A percentile compares a stretch with the other conserved stretches of the same genome.
Conservation (phyloP, 176 grass and related monocot genomes). For the Musa schizocarpa region DNA sequence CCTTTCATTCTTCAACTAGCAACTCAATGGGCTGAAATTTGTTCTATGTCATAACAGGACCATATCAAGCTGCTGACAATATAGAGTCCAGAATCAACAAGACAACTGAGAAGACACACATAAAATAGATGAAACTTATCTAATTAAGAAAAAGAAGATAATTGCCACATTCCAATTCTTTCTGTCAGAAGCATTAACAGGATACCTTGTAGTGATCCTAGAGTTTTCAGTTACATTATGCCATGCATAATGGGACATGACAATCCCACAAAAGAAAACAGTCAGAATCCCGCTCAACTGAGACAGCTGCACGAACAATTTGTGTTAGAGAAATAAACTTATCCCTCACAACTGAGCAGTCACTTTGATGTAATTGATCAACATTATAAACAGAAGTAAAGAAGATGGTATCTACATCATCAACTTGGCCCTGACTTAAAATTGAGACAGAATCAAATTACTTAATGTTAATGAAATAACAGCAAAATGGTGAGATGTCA, state of each 20-base stretch:
- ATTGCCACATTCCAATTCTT: not conserved
- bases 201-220: slow-evolving; percentile 72
- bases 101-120: not conserved
- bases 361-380: not conserved
- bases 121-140: not conserved
- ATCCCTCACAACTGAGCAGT: not conserved
- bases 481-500: not conserved
- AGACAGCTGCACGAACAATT: slow-evolving; percentile 33
- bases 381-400: not conserved
- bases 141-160: not conserved
- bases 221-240: slow-evolving; percentile 83
- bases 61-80: not conserved
- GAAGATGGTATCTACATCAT: not conserved
- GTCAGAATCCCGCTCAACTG: slow-evolving; percentile 75
- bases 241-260: slow-evolving; percentile 95
- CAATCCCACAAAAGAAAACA: slow-evolving; percentile 87
- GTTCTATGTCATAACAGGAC: not conserved
- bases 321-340: not conserved
- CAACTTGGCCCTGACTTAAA: no score
- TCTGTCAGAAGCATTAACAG: not conserved
- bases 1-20: not conserved
- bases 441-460: no score
- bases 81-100: not conserved
- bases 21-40: not conserved
- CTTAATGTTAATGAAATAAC: not conserved